Evolutionary conservation across 2,329 filamentous ascomycete species (phyloP), one percentile per base, ranked within the genome.

Genomic region (Talaromyces sp.): DNA sequence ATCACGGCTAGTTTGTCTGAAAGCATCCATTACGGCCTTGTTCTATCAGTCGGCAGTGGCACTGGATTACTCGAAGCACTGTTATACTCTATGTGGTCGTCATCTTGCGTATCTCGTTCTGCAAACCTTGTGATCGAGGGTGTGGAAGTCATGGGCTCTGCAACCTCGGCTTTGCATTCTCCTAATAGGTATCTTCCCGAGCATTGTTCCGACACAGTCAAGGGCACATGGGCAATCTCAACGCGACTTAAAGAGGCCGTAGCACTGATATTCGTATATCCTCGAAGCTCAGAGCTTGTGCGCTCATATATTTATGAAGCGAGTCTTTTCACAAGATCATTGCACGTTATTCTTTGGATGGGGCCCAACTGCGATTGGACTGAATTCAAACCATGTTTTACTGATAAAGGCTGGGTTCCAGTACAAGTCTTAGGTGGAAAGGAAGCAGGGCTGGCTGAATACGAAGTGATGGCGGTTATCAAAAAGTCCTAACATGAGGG

Each of bases 381-480:
- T 0, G 67, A 69, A 55, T 58, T 68, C 1, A 62, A 67, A n/a
- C 54, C 52, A 25, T 67, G 68, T 28, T 58, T 69, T 23, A 64
- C 67, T 3, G 52, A 37, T 5, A 60, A 69, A 11, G 63, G 63
- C 1, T 63, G 68, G 28, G 12, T 64, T 0, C 39, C 42, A 21
- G 31, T 50, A 6, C 31, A 11, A 12, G 21, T 59, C 2, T n/a
- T 59, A 11, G 3, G 11, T 21, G 57, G 57, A 1, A n/a, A 37
- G 21, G 39, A 50, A 14, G 44, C 31, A 14, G 57, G 57, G 12
- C 40, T 59, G 16, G 12, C 25, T 23, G 57, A 59, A 14, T 59
- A 50, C n/a, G 57, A 59, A 46, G n/a, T 50, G 40, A 59, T 59
- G 57, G 57, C 44, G 2, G 18, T 59, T 14, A 16, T 48, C n/a